phyloP scores from a whole-genome alignment of 2,329 filamentous ascomycete genomes.

The Exophiala bonariae region DNA sequence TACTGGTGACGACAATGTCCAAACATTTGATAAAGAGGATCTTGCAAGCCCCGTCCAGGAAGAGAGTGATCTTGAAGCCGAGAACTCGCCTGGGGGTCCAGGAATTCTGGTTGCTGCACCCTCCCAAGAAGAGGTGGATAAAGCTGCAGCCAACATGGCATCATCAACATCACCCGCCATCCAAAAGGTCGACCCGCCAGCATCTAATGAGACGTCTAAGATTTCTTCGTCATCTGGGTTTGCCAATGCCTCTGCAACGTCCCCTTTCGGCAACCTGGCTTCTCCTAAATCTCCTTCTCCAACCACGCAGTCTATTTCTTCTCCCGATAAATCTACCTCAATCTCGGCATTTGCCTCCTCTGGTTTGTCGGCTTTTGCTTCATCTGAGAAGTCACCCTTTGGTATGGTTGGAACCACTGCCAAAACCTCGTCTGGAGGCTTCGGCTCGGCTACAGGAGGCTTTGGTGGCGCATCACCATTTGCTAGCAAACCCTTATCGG shows the following conservation, averaged over 20 bases:
- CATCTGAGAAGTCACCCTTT: constrained; percentile 64
- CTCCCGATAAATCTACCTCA: constrained; percentile 47
- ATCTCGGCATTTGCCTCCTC: constrained; percentile 62
- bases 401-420: constrained; percentile 48
- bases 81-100: constrained; percentile 26
- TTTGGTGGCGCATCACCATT: constrained; percentile 33
- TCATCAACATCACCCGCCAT: neutral
- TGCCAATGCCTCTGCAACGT: constrained; percentile 43
- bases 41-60: constrained; percentile 26
- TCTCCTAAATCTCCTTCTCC: constrained; percentile 30
- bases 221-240: constrained; percentile 35
- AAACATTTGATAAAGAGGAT: constrained; percentile 17
- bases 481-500: constrained; percentile 34
- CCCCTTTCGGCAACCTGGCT: constrained; percentile 42
- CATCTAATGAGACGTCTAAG: constrained; percentile 4
- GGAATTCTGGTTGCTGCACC: constrained; percentile 22
- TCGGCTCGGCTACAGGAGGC: constrained; percentile 31
- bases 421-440: constrained; percentile 35
- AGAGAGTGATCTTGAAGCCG: constrained; percentile 25
- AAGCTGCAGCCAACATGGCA: constrained; percentile 1
- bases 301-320: constrained; percentile 23
- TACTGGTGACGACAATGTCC: constrained; percentile 18
- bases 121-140: constrained; percentile 17
- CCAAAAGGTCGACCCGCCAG: neutral
- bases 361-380: constrained; percentile 64